phyloP scores from a whole-genome alignment of 2,329 filamentous ascomycete species.

The Coniochaeta pulveracea region DNA sequence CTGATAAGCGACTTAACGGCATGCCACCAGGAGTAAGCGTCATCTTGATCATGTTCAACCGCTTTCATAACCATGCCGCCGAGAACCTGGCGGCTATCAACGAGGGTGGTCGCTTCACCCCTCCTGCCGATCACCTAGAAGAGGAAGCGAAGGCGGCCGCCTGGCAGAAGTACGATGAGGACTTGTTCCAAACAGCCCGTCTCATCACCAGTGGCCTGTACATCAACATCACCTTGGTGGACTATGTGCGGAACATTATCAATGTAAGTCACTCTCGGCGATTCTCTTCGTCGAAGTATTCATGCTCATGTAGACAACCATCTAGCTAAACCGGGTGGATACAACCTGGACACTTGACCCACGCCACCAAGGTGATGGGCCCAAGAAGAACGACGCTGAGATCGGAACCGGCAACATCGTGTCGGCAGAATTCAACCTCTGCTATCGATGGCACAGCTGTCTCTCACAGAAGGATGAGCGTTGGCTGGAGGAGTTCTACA shows the following conservation, averaged over 20 bases:
- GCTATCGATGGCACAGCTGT: slow-evolving; percentile 79
- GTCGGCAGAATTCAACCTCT: slow-evolving; percentile 80
- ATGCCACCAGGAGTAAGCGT: slow-evolving; percentile 64
- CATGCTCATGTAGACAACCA: slow-evolving; percentile 1
- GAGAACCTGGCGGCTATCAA: slow-evolving; percentile 76
- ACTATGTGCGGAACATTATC: slow-evolving; percentile 70
- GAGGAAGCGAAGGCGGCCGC: slow-evolving; percentile 36
- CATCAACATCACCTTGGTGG: slow-evolving; percentile 66
- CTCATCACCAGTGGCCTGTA: slow-evolving; percentile 66
- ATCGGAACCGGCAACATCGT: slow-evolving; percentile 72
- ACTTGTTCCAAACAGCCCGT: slow-evolving; percentile 68
- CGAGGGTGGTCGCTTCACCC: slow-evolving; percentile 66
- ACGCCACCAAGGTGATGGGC: slow-evolving; percentile 45
- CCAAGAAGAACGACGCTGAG: slow-evolving; percentile 47
- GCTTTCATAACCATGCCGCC: slow-evolving; percentile 81
- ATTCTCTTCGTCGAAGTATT: not conserved
- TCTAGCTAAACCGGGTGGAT: slow-evolving; percentile 51
- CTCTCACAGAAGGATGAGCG: slow-evolving; percentile 65
- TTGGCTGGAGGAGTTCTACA: slow-evolving; percentile 66
- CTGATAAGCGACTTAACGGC: slow-evolving; percentile 57
- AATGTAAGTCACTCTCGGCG: slow-evolving; percentile 30
- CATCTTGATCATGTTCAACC: slow-evolving; percentile 66
- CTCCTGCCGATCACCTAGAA: slow-evolving; percentile 38
- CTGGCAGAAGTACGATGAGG: slow-evolving; percentile 63
- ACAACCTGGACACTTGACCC: slow-evolving; percentile 77